Conservation (phyloP, 2,329 filamentous ascomycete species). For the Xylariaceae sp. region DNA sequence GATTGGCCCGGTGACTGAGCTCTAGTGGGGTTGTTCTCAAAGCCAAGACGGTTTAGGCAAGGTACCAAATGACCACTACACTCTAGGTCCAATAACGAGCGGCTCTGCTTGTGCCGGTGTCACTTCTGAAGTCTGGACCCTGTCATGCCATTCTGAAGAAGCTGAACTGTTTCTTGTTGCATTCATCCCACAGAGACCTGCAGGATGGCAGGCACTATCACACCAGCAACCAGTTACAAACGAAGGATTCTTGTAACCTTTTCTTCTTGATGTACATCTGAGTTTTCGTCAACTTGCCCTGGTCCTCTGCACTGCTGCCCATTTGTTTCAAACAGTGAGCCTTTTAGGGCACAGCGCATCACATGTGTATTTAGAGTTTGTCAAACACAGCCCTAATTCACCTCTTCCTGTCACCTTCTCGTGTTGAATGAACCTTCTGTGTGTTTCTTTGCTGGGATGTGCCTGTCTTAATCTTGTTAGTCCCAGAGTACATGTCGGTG, state of each 20-base stretch:
- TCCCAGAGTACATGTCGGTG: no score
- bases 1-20: slow-evolving; percentile 22
- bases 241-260: no score
- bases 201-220: slow-evolving; percentile 11
- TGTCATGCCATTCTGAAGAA: neutral
- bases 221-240: slow-evolving; percentile 10
- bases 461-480: no score
- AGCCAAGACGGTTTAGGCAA: slow-evolving; percentile 17
- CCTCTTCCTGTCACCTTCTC: no score
- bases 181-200: slow-evolving; percentile 12
- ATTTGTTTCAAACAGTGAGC: neutral
- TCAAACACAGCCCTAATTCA: no score
- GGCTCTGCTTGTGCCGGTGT: slow-evolving; percentile 7
- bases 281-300: no score
- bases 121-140: slow-evolving; percentile 6
- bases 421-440: no score
- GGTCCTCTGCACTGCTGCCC: neutral
- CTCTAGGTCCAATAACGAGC: slow-evolving; percentile 12
- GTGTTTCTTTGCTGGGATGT: no score
- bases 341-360: no score
- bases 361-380: no score
- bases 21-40: slow-evolving; percentile 5
- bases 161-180: slow-evolving; percentile 3
- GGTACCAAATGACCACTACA: slow-evolving; percentile 11
- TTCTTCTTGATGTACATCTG: neutral